phyloP scores from a whole-genome alignment of 371 early-diverging fungal genomes.

The Mortierella sp. region DNA sequence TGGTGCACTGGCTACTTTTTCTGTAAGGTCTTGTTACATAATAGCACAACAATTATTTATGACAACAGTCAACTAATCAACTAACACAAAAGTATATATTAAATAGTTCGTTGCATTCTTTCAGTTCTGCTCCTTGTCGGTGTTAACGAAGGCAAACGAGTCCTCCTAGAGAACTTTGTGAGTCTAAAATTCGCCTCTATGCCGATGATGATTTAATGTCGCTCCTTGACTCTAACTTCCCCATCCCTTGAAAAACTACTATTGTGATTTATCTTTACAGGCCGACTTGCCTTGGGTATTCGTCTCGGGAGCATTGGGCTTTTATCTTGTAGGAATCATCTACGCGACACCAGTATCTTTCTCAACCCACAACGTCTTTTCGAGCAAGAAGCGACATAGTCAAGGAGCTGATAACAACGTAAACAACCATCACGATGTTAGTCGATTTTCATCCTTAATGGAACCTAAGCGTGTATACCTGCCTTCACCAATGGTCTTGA shows the following conservation, averaged over 20 bases:
- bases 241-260: background rate
- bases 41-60: background rate
- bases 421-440: conserved; percentile 19
- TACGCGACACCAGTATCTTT: conserved; percentile 53
- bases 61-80: no score
- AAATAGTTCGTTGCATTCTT: conserved; percentile 51
- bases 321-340: conserved; percentile 54
- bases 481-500: conserved; percentile 42
- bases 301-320: conserved; percentile 54
- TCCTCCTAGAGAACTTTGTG: conserved; percentile 50
- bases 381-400: conserved; percentile 38
- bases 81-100: no score
- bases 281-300: conserved; percentile 55
- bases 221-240: background rate
- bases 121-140: conserved; percentile 45
- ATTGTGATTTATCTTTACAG: conserved; percentile 5
- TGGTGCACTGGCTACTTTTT: conserved; percentile 57
- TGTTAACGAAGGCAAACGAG: conserved; percentile 50
- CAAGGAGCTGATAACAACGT: conserved; percentile 26
- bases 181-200: background rate
- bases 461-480: conserved; percentile 49
- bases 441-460: conserved; percentile 52
- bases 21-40: conserved; percentile 22
- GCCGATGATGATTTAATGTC: background rate
- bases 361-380: conserved; percentile 52